phyloP scores from a whole-genome alignment of 1,284 basidiomycete genomes.

The Cutaneotrichosporon cutaneum region DNA sequence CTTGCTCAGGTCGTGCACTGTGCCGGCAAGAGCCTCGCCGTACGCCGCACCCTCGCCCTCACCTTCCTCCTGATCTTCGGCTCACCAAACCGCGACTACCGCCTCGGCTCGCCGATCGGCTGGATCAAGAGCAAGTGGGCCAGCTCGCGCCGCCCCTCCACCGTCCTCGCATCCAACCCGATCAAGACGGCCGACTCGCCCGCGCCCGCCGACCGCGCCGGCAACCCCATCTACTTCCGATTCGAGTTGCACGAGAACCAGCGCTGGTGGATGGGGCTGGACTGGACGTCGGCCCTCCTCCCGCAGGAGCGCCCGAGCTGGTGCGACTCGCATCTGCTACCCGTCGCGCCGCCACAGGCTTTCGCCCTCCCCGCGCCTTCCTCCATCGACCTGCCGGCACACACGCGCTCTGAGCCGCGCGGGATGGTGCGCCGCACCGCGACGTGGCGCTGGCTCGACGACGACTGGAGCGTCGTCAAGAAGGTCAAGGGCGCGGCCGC shows the following conservation, averaged over 20 bases:
- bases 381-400: constrained; percentile 54
- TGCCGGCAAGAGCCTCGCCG: constrained; percentile 41
- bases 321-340: constrained; percentile 58
- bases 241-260: constrained; percentile 92
- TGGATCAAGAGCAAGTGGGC: constrained; percentile 52
- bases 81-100: constrained; percentile 37
- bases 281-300: constrained; percentile 90
- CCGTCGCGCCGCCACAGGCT: constrained; percentile 57
- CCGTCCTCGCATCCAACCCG: constrained; percentile 34
- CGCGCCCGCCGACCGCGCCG: constrained; percentile 26
- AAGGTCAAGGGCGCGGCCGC: background rate
- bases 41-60: constrained; percentile 41
- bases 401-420: constrained; percentile 40
- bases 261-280: constrained; percentile 70
- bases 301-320: constrained; percentile 88
- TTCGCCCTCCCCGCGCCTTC: constrained; percentile 52
- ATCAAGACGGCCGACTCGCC: constrained; percentile 30
- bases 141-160: constrained; percentile 41
- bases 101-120: constrained; percentile 34
- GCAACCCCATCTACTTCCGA: constrained; percentile 64
- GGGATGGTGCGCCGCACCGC: constrained; percentile 65
- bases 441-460: constrained; percentile 80
- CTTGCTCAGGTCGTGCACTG: constrained; percentile 41
- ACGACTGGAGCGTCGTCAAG: constrained; percentile 70
- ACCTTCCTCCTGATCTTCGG: constrained; percentile 49